A percentile compares a stretch with the other conserved stretches of the same genome.
These are phyloP conservation scores for Leishmania aethiopica DNA, from an alignment of 208 protist genomes.

Conservation along the genomic window DNA sequence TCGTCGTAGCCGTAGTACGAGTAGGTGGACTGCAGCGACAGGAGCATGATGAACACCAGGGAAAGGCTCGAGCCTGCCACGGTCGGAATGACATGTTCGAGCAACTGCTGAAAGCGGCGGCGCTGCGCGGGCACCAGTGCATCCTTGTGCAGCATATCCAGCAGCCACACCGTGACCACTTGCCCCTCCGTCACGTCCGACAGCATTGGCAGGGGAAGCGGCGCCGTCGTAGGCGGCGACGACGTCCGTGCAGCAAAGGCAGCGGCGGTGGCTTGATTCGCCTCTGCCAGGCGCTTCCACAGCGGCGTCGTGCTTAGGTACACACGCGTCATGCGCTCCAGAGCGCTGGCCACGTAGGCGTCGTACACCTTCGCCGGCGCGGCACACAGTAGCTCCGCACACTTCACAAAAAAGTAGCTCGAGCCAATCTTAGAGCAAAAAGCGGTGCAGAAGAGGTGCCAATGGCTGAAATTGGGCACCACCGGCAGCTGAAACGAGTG, in stretches of 20 bases:
- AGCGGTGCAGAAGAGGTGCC: constrained; percentile 75
- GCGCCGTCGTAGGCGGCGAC: background rate
- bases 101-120: constrained; percentile 36
- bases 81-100: constrained; percentile 33
- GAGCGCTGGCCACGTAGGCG: constrained; percentile 29
- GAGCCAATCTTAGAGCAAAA: constrained; percentile 58
- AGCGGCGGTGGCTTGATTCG: constrained; percentile 18
- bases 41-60: constrained; percentile 41
- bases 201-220: constrained; percentile 16
- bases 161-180: constrained; percentile 45
- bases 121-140: constrained; percentile 21
- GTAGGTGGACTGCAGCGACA: constrained; percentile 38
- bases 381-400: constrained; percentile 49
- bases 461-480: constrained; percentile 52
- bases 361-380: constrained; percentile 41
- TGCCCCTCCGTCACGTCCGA: constrained; percentile 37
- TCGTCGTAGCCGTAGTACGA: constrained; percentile 37
- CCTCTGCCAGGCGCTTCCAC: constrained; percentile 24
- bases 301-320: constrained; percentile 32
- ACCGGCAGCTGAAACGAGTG: constrained; percentile 24
- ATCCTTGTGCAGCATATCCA: constrained; percentile 48
- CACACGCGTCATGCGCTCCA: constrained; percentile 37
- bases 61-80: constrained; percentile 32
- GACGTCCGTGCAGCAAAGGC: constrained; percentile 2
- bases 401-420: constrained; percentile 69